A percentile compares a stretch with the other conserved stretches of the same genome.
Evolutionary conservation across 2,329 filamentous ascomycete genomes (phyloP).

Genomic region (Ascocoryne sarcoides): DNA sequence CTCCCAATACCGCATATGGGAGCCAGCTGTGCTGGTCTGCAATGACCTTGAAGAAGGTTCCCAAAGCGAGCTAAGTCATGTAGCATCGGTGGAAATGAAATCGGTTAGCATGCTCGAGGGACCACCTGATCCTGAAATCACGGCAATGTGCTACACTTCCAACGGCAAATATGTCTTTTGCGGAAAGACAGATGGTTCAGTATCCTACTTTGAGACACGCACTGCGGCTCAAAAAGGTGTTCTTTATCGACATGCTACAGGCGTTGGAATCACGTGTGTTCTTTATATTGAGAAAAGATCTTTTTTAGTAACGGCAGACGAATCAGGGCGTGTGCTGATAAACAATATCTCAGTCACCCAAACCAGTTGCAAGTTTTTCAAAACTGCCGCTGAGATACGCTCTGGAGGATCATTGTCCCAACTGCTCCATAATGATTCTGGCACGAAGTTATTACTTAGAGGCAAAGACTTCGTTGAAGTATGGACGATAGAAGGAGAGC

Average conservation of each 20-base stretch:
- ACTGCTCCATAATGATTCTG: not conserved
- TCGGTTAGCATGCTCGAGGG: conserved; percentile 10
- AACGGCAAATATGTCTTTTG: conserved; percentile 19
- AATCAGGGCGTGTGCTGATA: conserved; percentile 22
- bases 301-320: conserved; percentile 25
- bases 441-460: not conserved
- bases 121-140: conserved; percentile 17
- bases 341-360: conserved; percentile 6
- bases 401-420: not conserved
- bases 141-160: conserved; percentile 8
- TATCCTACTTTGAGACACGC: conserved; percentile 16
- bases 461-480: not conserved
- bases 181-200: conserved; percentile 23
- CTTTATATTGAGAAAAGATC: conserved; percentile 12
- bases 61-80: conserved; percentile 8
- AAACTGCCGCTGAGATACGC: not conserved
- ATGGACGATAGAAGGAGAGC: not conserved
- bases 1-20: conserved; percentile 30
- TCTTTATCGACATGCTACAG: conserved; percentile 21
- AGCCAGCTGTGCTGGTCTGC: conserved; percentile 27
- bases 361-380: not conserved
- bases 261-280: conserved; percentile 16
- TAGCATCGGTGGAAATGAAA: not conserved
- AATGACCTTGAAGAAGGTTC: conserved; percentile 18
- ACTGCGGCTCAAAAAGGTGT: conserved; percentile 10